phyloP scores from a whole-genome alignment of 2,329 filamentous ascomycete species.

The Fusarium sp. region DNA sequence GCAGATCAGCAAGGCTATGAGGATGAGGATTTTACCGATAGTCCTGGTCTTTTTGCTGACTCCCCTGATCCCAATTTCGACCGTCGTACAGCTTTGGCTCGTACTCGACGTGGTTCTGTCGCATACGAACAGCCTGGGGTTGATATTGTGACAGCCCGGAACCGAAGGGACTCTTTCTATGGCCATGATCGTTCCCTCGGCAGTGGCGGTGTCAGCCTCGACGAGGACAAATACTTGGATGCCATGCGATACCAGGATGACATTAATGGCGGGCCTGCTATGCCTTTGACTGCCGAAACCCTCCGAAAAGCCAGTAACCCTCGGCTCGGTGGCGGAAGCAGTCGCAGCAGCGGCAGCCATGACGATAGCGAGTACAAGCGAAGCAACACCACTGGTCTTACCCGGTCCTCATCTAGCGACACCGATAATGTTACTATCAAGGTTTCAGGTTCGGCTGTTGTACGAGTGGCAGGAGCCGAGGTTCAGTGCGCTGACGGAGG shows the following conservation, averaged over 20 bases:
- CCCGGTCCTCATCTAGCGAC: conserved; percentile 61
- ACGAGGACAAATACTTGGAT: conserved; percentile 54
- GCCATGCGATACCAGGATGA: conserved; percentile 64
- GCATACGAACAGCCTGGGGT: conserved; percentile 54
- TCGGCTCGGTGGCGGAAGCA: conserved; percentile 60
- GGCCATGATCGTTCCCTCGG: conserved; percentile 50
- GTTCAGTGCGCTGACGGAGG: conserved; percentile 69
- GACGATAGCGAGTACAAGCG: conserved; percentile 73
- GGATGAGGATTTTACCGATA: conserved; percentile 53
- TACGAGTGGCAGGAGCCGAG: conserved; percentile 67
- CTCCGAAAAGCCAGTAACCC: conserved; percentile 61
- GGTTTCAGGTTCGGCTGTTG: conserved; percentile 65
- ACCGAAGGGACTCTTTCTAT: conserved; percentile 57
- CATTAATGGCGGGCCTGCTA: conserved; percentile 56
- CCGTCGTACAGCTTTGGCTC: conserved; percentile 48
- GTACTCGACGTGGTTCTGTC: conserved; percentile 51
- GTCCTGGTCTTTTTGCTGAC: conserved; percentile 54
- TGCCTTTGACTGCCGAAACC: conserved; percentile 66
- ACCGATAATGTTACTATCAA: conserved; percentile 72
- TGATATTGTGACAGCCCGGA: conserved; percentile 53
- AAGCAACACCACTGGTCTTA: conserved; percentile 71
- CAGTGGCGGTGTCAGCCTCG: conserved; percentile 50
- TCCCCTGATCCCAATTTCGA: conserved; percentile 52
- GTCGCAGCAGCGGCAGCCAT: conserved; percentile 67
- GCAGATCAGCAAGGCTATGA: conserved; percentile 49